A percentile compares a stretch with the other conserved stretches of the same genome.
These are phyloP conservation scores for Aspergillus avenaceus DNA, from an alignment of 495 filamentous ascomycete genomes.

Conservation along the genomic window DNA sequence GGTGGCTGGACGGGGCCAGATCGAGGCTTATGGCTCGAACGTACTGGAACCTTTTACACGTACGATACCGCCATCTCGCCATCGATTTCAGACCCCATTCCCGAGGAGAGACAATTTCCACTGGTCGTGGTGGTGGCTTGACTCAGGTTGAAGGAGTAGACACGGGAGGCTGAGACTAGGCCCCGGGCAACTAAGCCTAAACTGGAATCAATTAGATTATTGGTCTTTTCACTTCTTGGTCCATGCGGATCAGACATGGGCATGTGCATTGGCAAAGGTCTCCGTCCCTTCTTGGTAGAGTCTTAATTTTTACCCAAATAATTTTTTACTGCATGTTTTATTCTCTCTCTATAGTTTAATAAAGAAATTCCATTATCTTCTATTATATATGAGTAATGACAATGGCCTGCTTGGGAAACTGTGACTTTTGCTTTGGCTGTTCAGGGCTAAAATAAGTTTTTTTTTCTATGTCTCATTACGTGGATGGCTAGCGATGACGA, in stretches of 20 bases:
- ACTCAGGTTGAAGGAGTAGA: not conserved
- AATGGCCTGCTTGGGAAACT: too few relatives aligned
- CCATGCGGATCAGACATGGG: not conserved
- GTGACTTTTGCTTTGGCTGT: not conserved
- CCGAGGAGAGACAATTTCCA: not conserved
- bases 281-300: not conserved
- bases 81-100: not conserved
- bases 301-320: not conserved
- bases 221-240: not conserved
- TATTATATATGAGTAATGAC: too few relatives aligned
- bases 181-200: not conserved
- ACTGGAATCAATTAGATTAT: not conserved
- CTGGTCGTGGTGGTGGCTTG: not conserved
- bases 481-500: not conserved
- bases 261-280: not conserved
- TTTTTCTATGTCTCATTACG: conserved; percentile 1
- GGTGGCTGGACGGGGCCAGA: not conserved
- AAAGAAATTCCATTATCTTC: too few relatives aligned
- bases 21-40: not conserved
- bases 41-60: not conserved
- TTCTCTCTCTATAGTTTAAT: too few relatives aligned
- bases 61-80: not conserved
- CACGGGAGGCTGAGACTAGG: not conserved
- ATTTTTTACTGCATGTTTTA: too few relatives aligned
- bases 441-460: not conserved